A percentile compares a stretch with the other conserved stretches of the same genome.
Conservation (phyloP, 2,329 filamentous ascomycete species). For the Chrysoporthe cubensis region DNA sequence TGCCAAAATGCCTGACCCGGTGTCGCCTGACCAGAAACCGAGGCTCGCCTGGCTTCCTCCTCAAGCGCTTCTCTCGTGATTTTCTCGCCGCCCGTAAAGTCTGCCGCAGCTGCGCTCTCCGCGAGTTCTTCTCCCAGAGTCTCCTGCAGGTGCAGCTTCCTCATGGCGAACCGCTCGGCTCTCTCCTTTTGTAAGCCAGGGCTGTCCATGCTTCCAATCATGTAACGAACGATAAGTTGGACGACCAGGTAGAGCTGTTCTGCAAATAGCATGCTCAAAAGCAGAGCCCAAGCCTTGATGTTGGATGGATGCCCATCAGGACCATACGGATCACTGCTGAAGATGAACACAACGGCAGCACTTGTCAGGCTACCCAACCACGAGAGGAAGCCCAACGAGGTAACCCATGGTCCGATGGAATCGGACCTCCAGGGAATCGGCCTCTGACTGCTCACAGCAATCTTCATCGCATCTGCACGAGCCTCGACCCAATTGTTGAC, state of each 20-base stretch:
- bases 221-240: slow-evolving; percentile 71
- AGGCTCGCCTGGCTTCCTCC: slow-evolving; percentile 61
- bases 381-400: slow-evolving; percentile 83
- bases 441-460: slow-evolving; percentile 84
- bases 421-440: slow-evolving; percentile 90
- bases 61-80: slow-evolving; percentile 70
- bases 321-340: slow-evolving; percentile 70
- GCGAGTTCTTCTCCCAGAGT: slow-evolving; percentile 63
- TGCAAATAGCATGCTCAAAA: slow-evolving; percentile 80
- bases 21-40: slow-evolving; percentile 51
- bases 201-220: slow-evolving; percentile 80
- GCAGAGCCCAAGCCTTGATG: slow-evolving; percentile 78
- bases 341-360: slow-evolving; percentile 87
- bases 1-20: slow-evolving; percentile 65
- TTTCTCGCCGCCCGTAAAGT: slow-evolving; percentile 58
- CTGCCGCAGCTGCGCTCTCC: slow-evolving; percentile 51
- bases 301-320: slow-evolving; percentile 68
- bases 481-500: slow-evolving; percentile 97
- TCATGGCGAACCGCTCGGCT: slow-evolving; percentile 76
- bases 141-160: slow-evolving; percentile 79
- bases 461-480: slow-evolving; percentile 91
- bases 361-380: slow-evolving; percentile 92
- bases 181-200: slow-evolving; percentile 85
- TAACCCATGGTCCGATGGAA: slow-evolving; percentile 91
- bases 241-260: slow-evolving; percentile 89